A percentile compares a stretch with the other conserved stretches of the same genome.
Evolutionary conservation across 768 basidiomycete genomes (phyloP).

Genomic region (Mycena chlorophos): DNA sequence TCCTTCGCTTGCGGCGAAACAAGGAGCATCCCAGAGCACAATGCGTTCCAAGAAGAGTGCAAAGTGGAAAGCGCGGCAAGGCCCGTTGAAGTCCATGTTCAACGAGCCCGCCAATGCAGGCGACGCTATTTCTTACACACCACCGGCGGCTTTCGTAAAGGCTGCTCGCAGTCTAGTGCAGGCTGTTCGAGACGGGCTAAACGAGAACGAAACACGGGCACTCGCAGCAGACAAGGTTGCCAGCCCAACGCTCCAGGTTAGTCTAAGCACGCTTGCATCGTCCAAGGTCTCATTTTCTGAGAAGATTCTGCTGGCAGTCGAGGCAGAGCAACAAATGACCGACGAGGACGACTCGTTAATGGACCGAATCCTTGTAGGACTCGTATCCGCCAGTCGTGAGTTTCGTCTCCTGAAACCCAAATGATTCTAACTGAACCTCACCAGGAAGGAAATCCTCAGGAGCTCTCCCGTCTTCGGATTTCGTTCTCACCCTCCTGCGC

Average conservation of each 20-base stretch:
- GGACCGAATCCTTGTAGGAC: constrained; percentile 77
- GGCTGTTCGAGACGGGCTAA: constrained; percentile 50
- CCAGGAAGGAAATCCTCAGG: constrained; percentile 41
- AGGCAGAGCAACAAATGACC: constrained; percentile 63
- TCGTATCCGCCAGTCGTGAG: constrained; percentile 64
- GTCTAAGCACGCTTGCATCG: constrained; percentile 16
- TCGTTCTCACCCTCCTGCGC: constrained; percentile 76
- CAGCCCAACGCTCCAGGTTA: constrained; percentile 72
- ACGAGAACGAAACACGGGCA: constrained; percentile 73
- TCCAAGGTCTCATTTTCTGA: neutral
- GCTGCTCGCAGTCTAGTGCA: constrained; percentile 50
- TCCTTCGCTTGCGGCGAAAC: constrained; percentile 50
- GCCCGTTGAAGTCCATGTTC: constrained; percentile 80
- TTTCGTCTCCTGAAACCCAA: neutral
- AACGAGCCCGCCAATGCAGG: constrained; percentile 42
- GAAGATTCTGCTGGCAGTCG: constrained; percentile 82
- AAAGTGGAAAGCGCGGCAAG: constrained; percentile 80
- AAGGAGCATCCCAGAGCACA: constrained; percentile 37
- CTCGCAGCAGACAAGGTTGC: constrained; percentile 76
- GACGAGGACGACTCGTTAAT: constrained; percentile 70
- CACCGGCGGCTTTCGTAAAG: constrained; percentile 51
- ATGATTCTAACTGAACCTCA: neutral
- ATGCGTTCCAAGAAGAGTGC: constrained; percentile 85
- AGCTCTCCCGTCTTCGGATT: constrained; percentile 64
- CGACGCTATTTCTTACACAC: constrained; percentile 24